phyloP scores from a whole-genome alignment of 176 grass and related monocot species.

The Bonia amplexicaulis region DNA sequence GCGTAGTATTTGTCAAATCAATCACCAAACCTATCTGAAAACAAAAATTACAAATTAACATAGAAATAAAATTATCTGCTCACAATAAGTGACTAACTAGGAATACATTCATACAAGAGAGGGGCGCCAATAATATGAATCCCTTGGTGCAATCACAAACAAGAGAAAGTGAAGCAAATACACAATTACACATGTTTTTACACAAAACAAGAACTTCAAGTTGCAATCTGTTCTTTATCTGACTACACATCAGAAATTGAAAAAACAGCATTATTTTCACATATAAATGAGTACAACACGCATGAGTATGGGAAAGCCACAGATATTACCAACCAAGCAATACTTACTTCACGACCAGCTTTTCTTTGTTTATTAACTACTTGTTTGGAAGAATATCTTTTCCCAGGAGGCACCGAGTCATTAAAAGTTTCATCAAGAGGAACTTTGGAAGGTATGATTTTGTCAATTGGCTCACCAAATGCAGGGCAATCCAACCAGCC shows the following conservation, averaged over 20 bases:
- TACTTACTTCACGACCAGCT: slow-evolving; percentile 80
- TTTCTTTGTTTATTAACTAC: slow-evolving; percentile 87
- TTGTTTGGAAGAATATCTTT: slow-evolving; percentile 98
- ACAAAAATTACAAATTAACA: neutral
- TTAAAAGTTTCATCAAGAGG: slow-evolving; percentile 97
- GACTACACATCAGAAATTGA: neutral
- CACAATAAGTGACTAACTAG: neutral
- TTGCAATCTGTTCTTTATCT: neutral
- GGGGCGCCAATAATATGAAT: neutral
- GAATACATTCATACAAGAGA: neutral
- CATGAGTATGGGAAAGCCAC: neutral
- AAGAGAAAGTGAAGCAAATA: slow-evolving; percentile 1
- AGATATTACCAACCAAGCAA: slow-evolving; percentile 10
- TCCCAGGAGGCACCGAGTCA: slow-evolving; percentile 75
- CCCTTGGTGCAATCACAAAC: neutral
- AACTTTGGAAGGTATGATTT: slow-evolving; percentile 98
- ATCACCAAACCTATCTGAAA: slow-evolving; percentile 93
- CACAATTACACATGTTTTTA: neutral
- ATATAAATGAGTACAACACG: neutral
- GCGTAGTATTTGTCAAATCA: slow-evolving; percentile 95
- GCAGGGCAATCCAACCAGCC: slow-evolving; percentile 93
- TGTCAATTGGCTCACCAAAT: slow-evolving; percentile 86
- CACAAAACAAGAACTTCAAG: neutral
- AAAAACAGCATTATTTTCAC: neutral
- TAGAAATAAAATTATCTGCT: neutral